These are phyloP conservation scores for Candida sphagnicola DNA, from an alignment of 805 yeast species.

Conservation along the genomic window DNA sequence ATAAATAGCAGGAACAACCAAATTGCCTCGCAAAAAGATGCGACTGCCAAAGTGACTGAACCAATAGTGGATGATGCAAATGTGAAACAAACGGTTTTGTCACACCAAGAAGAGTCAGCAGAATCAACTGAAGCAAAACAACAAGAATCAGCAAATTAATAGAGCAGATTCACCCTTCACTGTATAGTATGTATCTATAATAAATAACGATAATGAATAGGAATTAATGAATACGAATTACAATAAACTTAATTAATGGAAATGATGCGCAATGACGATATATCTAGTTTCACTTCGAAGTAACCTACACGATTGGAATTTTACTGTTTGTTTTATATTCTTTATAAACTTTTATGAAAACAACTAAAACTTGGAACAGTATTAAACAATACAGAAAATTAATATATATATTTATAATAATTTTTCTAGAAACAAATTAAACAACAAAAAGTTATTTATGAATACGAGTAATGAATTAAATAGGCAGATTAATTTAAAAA, in stretches of 20 bases:
- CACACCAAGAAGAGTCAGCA: not conserved
- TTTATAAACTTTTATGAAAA: not conserved
- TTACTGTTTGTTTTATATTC: not conserved
- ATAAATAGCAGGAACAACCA: slow-evolving; percentile 14
- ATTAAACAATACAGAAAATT: not conserved
- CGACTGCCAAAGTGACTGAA: too few species aligned
- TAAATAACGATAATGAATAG: too few species aligned
- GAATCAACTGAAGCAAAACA: not conserved
- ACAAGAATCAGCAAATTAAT: not conserved
- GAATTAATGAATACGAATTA: too few species aligned
- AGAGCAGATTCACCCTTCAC: not conserved
- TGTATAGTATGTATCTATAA: not conserved
- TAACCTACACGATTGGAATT: too few species aligned
- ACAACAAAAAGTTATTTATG: slow-evolving; percentile 4
- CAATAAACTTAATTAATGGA: too few species aligned
- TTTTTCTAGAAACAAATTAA: slow-evolving; percentile 3
- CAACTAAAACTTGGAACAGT: not conserved
- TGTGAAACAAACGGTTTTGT: too few species aligned
- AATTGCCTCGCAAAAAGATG: too few species aligned
- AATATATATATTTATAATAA: slow-evolving; percentile 3
- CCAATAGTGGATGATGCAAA: too few species aligned
- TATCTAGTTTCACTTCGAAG: too few species aligned
- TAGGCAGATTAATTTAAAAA: slow-evolving; percentile 52
- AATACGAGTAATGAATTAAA: slow-evolving; percentile 3
- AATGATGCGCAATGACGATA: too few species aligned